These are phyloP conservation scores for Colletotrichum sojae DNA, from an alignment of 2,329 filamentous ascomycete genomes.

Conservation along the genomic window DNA sequence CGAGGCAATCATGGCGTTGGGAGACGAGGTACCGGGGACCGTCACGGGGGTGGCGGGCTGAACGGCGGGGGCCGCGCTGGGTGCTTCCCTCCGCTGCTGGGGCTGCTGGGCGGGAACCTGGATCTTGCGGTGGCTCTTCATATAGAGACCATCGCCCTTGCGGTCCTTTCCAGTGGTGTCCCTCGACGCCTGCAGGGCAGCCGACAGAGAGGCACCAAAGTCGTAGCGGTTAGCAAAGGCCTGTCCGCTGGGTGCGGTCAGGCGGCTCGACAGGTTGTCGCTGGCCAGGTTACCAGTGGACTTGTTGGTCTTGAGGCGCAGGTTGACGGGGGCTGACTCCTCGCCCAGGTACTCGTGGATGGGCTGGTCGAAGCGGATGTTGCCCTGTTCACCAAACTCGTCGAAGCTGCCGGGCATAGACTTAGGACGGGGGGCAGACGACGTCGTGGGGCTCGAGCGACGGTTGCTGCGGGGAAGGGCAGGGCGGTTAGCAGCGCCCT, in stretches of 20 bases:
- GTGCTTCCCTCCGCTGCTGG: constrained; percentile 33
- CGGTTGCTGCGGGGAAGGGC: constrained; percentile 78
- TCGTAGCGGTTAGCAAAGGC: constrained; percentile 96
- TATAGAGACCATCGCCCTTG: constrained; percentile 67
- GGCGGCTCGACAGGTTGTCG: constrained; percentile 68
- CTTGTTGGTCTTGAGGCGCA: constrained; percentile 81
- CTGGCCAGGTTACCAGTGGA: constrained; percentile 75
- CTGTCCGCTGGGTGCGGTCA: constrained; percentile 73
- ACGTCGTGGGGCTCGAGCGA: constrained; percentile 53
- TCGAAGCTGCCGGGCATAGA: constrained; percentile 74
- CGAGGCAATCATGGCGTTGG: constrained; percentile 77
- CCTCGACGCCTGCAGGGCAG: constrained; percentile 83
- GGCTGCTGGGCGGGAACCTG: constrained; percentile 42
- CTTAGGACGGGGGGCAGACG: constrained; percentile 62
- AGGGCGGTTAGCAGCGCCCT: constrained; percentile 66
- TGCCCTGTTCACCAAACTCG: constrained; percentile 77
- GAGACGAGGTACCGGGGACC: constrained; percentile 63
- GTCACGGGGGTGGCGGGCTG: constrained; percentile 19
- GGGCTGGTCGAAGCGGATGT: constrained; percentile 71
- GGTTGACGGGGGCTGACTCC: constrained; percentile 68
- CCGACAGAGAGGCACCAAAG: constrained; percentile 91
- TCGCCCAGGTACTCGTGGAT: constrained; percentile 76
- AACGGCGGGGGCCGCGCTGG: constrained; percentile 29
- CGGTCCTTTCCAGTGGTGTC: constrained; percentile 69
- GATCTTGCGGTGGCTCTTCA: constrained; percentile 65